Evolutionary conservation across 1,284 basidiomycete species (phyloP), one percentile per base, ranked within the genome.

Genomic region (Sanghuangporus sanghuang): DNA sequence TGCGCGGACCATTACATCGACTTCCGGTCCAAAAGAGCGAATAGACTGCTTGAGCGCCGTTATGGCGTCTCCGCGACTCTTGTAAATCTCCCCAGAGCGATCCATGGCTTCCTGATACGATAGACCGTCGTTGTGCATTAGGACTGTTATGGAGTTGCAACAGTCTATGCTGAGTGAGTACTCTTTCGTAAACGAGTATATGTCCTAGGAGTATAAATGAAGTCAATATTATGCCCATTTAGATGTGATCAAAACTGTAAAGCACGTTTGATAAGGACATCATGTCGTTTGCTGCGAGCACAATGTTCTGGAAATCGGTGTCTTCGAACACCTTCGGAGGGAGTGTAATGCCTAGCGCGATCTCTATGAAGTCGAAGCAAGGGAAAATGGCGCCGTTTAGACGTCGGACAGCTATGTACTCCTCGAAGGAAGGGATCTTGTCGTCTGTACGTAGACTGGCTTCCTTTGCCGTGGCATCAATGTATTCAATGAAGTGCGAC

Each of bases 161-260:
- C 81, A 81, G 12, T 76, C 79, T 62, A 83, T 82, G n/a, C 86
- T 87, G 71, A 84, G 85, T 48, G 84, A 79, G 70, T 87, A 86
- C 67, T 82, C 82, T 79, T 75, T 75, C 63, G 76, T 74, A 67
- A 78, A 80, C 8, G 78, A 79, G 68, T 79, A 79, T 14, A 79
- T 68, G 65, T 79, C 78, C 77, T 79, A 27, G 1, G 35, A 46
- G 23, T n/a, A 18, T 12, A 32, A 16, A 8, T 2, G 16, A 39
- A 49, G 40, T 27, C 11, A 32, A 18, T n/a, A 11, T 11, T 12
- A 32, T 12, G 35, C n/a, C n/a, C 16, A n/a, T 21, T 32, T 23
- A 35, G n/a, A 48, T 68, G 39, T 49, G 40, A 36, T 9, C 14
- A 36, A n/a, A 36, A 18, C 4, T 11, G 16, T 8, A 35, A 61